Base-by-base conservation (phyloP, 768 basidiomycete species). In the Daedaleopsis sinensis region DNA sequence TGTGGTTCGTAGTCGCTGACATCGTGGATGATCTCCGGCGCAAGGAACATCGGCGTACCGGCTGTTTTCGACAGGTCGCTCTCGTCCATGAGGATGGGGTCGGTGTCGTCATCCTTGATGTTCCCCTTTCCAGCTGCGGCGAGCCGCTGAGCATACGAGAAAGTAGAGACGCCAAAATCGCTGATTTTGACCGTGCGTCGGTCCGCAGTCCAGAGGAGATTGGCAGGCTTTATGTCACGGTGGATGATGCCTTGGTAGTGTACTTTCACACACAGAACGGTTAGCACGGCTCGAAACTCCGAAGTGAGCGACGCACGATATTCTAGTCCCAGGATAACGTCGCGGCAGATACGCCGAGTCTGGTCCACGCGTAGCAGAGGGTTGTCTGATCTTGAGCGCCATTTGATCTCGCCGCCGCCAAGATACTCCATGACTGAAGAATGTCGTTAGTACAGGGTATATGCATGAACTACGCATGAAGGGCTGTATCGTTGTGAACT, bases 231-330 rank as follows among this genome's bases (percentile, higher is more conserved):
- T 79, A 99, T 98, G 77, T 99, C 97, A 59, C 97, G 93, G 76
- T 99, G 97, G 52, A 99, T 98, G 74, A 99, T 98, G 23, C 96
- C 97, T 71, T 98, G 95, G 69, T 90, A 86, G 72, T 99, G 97
- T 1, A 99, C 96, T 98, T 70, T n/a, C n/a, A 58, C 10, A 38
- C 35, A 52, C 38, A 48, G 36, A 57, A 15, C 18, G 16, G 21
- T 16, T 10, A 49, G 46, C 19, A 9, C 12, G 11, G 11, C n/a
- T 16, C 36, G 51, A 46, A 12, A 57, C 27, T 27, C 36, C 62
- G 38, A 62, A 57, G 57, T 52, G 43, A 54, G 60, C 57, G 57
- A 85, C 96, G 69, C 68, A 97, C 96, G 79, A 73, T 98, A 99
- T 72, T 98, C 95, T 51, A 99, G 83, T 27, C 97, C 97, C 24